Base-by-base conservation (phyloP, 2,329 filamentous ascomycete genomes). In the Onygenales sp. region DNA sequence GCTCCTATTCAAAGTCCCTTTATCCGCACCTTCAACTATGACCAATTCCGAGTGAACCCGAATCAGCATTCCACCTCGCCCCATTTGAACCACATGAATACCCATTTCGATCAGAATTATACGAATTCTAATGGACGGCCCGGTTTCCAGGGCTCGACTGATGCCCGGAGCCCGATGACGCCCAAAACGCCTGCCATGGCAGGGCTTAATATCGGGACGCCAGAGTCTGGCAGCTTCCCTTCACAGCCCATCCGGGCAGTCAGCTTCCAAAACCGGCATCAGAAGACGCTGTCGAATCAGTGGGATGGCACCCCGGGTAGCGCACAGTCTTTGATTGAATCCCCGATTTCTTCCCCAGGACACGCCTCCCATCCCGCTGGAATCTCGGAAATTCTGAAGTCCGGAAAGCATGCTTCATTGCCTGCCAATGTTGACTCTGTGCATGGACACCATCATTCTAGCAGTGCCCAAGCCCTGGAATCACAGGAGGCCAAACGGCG, bases 401-500 rank as follows among this genome's bases (percentile, higher is more conserved):
- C 76, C 42, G 89, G 88, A 66, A 90, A 88, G 55, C 87, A 88
- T 62, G 87, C 87, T 37, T 96, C 92, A 1, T 85, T 97, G 74
- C 92, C 92, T 1, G 81, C 89, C 36, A 96, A 96, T 74, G 84
- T 96, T 50, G 79, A 82, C 59, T 80, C 79, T 52, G 76, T 61
- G 14, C 63, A 70, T 44, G 70, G 61, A 36, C 60, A 74, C 34
- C 74, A 76, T 53, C 63, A 69, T 45, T 62, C 64, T 6, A 70
- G 70, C 6, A 62, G 63, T 27, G 61, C 66, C 11, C 71, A 72
- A 51, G 74, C 77, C 13, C 77, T 86, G 51, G 88, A 93, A 52
- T 86, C 89, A 0, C 90, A 95, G 64, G 93, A 97, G 68, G 90
- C 91, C 63, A 97, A 97, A 80, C 83, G 90, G 62, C 88, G 92